Evolutionary conservation across 345 rosid genomes (phyloP).

Genomic region (Camelina sativa): DNA sequence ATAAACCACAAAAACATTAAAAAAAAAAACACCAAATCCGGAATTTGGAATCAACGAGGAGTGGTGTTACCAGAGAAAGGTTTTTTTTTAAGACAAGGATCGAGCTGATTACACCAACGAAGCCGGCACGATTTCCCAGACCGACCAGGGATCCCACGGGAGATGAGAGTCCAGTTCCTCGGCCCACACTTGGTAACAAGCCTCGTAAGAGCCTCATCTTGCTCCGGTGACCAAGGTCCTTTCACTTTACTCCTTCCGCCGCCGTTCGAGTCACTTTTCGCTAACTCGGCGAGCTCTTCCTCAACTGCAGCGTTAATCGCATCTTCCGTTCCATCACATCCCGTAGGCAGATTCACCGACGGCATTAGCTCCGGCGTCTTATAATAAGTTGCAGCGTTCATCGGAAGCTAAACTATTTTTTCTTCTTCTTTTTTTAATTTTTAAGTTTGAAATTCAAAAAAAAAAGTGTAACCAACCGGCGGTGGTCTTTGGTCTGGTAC

Average conservation of each 20-base stretch:
- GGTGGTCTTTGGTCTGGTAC: conserved; percentile 3
- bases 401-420: conserved; percentile 12
- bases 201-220: conserved; percentile 61
- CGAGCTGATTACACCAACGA: conserved; percentile 88
- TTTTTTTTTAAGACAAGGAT: conserved; percentile 67
- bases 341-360: not conserved
- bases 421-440: not conserved
- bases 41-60: not conserved
- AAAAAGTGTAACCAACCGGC: conserved; percentile 1
- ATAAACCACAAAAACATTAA: not conserved
- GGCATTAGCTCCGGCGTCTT: not conserved
- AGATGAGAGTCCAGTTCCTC: conserved; percentile 72
- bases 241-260: conserved; percentile 51
- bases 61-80: conserved; percentile 65
- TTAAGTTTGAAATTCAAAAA: not conserved
- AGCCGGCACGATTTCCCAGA: conserved; percentile 84
- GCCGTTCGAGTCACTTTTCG: conserved; percentile 27
- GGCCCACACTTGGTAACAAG: conserved; percentile 65
- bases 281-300: conserved; percentile 32
- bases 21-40: not conserved
- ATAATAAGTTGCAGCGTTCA: conserved; percentile 1
- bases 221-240: conserved; percentile 75
- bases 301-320: conserved; percentile 23
- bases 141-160: conserved; percentile 76
- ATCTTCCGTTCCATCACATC: not conserved